Percentiles rank a stretch among this genome's conserved stretches.
These are phyloP conservation scores for Kodamaea alishanica DNA, from an alignment of 1,139 yeast genomes.

Conservation along the genomic window DNA sequence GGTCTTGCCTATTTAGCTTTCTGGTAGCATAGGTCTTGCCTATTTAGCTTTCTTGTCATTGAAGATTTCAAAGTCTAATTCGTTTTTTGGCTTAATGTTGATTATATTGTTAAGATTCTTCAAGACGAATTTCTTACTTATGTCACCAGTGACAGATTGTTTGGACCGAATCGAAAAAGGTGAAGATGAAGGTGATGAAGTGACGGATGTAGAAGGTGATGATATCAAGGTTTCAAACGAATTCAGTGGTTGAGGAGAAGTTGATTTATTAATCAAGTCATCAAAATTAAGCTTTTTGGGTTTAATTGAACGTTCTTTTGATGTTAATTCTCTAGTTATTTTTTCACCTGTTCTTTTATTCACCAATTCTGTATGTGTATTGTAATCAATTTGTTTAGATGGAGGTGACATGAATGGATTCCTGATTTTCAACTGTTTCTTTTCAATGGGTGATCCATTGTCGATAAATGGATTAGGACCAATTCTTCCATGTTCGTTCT, in stretches of 20 bases:
- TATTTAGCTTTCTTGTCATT: slow-evolving; percentile 9
- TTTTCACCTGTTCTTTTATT: slow-evolving; percentile 29
- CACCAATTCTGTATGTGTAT: slow-evolving; percentile 24
- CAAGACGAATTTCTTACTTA: slow-evolving; percentile 17
- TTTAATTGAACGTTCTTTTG: slow-evolving; percentile 20
- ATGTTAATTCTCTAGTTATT: slow-evolving; percentile 18
- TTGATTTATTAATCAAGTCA: slow-evolving; percentile 3
- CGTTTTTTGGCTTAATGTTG: slow-evolving; percentile 12
- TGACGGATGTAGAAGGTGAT: not conserved
- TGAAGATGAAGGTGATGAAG: slow-evolving; percentile 3
- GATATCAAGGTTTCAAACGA: slow-evolving; percentile 3
- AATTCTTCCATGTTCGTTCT: not conserved
- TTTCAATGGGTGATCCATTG: not conserved
- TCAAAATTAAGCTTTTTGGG: slow-evolving; percentile 28
- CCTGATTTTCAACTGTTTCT: not conserved
- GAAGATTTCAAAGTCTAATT: slow-evolving; percentile 17
- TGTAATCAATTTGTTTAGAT: slow-evolving; percentile 19
- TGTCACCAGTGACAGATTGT: slow-evolving; percentile 6
- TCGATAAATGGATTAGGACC: not conserved
- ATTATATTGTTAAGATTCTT: slow-evolving; percentile 11
- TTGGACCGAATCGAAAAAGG: slow-evolving; percentile 2
- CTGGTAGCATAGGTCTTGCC: not conserved
- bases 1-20: not conserved
- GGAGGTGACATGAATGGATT: not conserved
- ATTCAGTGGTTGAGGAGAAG: slow-evolving; percentile 3